Base-by-base conservation (phyloP, 805 yeast species). In the Ogataea ganodermae region DNA sequence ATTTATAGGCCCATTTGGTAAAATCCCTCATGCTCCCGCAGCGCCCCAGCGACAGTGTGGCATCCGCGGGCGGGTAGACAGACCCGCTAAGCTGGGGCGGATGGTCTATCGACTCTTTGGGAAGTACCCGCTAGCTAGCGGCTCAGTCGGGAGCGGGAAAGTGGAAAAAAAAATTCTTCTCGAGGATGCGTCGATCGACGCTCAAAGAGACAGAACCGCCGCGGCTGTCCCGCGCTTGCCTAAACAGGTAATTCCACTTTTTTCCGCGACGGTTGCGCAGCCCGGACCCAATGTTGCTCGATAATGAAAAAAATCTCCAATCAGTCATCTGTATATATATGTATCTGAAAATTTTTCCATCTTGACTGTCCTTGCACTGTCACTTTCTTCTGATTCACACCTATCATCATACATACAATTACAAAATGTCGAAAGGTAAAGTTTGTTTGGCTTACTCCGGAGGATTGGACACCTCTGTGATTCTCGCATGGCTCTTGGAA, bases 371-470 rank as follows among this genome's bases (percentile, higher is more conserved):
- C 32, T 26, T 16, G 14, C 14, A n/a, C 26, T 27, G 32, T 39
- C 38, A 13, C 31, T 26, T 24, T 30, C 32, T 18, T 35, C 24
- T 33, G 21, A 30, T 30, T 30, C 33, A 30, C 16, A 16, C 33
- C 16, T 4, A n/a, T n/a, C 24, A 30, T 33, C 22, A 33, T 33
- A 30, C 36, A 24, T 35, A 31, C 32, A 27, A 33, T 31, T 32
- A 17, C 24, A 46, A n/a, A 40, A 91, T 91, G 97, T 85, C 96
- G 43, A 92, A 94, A 73, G 99, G 99, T 68, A 92, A 92, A 76
- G 99, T 94, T 70, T 94, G 99, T 81, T 82, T 94, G 70, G 99
- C 99, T 47, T 94, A 94, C 78, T 94, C 98, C 43, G 99, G 99
- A 64, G 99, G 99, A 76, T 81, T 94, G 63, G 99, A 94, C 69